A percentile compares a stretch with the other conserved stretches of the same genome.
These are phyloP conservation scores for Sclerotinia subarctica DNA, from an alignment of 2,329 filamentous ascomycete species.

Conservation along the genomic window DNA sequence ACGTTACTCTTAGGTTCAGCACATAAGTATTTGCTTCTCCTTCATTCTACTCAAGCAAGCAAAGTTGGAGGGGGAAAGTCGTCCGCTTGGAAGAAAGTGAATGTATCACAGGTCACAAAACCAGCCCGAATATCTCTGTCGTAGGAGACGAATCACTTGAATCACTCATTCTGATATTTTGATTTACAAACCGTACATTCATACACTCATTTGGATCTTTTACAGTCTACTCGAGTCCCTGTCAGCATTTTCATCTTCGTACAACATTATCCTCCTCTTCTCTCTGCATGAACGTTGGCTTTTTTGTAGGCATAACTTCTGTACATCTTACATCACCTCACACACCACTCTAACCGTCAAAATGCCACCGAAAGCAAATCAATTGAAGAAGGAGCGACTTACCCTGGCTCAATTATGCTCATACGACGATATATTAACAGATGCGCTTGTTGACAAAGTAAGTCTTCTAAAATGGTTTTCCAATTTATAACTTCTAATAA, in stretches of 20 bases:
- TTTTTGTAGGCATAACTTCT: neutral
- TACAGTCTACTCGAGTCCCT: neutral
- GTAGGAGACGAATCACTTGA: neutral
- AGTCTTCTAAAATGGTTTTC: conserved; percentile 41
- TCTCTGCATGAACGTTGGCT: conserved; percentile 3
- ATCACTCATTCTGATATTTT: conserved; percentile 14
- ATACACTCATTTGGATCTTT: conserved; percentile 14
- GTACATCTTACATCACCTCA: neutral
- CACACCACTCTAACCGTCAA: conserved; percentile 18
- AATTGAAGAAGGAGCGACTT: conserved; percentile 65
- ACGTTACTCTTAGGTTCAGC: conserved; percentile 13
- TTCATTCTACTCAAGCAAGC: neutral
- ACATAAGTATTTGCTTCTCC: conserved; percentile 22
- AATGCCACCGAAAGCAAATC: conserved; percentile 46
- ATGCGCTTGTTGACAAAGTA: conserved; percentile 93
- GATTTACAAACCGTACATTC: neutral
- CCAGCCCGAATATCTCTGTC: neutral
- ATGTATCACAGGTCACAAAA: conserved; percentile 2
- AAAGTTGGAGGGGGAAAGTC: neutral
- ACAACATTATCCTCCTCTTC: neutral
- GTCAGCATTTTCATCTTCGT: conserved; percentile 1
- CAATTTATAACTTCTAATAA: conserved; percentile 1
- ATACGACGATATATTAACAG: conserved; percentile 94
- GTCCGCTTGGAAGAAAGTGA: neutral
- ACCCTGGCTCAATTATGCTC: conserved; percentile 83